Evolutionary conservation across 169 alveolate species (phyloP).

Genomic region (Amoebophrya sp.): DNA sequence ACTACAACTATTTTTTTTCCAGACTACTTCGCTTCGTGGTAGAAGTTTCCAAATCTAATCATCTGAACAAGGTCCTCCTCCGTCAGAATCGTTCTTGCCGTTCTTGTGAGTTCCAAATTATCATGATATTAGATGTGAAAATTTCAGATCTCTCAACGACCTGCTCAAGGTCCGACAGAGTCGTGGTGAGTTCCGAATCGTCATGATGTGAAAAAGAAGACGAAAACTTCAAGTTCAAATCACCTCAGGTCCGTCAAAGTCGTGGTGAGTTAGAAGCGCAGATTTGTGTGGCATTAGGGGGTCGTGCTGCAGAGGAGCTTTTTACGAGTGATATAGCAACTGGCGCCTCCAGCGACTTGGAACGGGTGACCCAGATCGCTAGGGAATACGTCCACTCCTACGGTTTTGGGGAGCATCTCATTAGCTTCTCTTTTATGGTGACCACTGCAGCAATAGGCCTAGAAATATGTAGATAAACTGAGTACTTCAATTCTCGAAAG

Average conservation of each 20-base stretch:
- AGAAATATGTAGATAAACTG: too few species aligned
- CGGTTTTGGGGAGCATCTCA: neutral
- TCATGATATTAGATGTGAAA: neutral
- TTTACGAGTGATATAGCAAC: neutral
- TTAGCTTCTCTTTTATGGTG: too few species aligned
- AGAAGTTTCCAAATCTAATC: too few species aligned
- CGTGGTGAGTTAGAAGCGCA: neutral
- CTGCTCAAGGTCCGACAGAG: neutral
- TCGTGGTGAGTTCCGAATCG: neutral
- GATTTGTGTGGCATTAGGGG: conserved; percentile 65
- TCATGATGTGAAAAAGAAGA: neutral
- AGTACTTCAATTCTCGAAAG: too few species aligned
- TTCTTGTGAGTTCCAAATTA: too few species aligned
- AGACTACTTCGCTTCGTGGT: neutral
- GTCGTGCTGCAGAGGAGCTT: conserved; percentile 83
- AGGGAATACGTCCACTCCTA: neutral
- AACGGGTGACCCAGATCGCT: neutral
- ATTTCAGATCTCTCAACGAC: neutral
- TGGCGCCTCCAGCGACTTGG: neutral
- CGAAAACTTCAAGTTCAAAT: neutral
- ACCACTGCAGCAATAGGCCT: too few species aligned
- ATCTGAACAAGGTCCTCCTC: too few species aligned
- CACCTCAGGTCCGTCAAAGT: neutral
- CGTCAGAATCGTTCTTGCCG: too few species aligned
- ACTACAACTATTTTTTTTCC: neutral